Evolutionary conservation across 2,329 filamentous ascomycete genomes (phyloP).

Genomic region (Polychaeton citri): DNA sequence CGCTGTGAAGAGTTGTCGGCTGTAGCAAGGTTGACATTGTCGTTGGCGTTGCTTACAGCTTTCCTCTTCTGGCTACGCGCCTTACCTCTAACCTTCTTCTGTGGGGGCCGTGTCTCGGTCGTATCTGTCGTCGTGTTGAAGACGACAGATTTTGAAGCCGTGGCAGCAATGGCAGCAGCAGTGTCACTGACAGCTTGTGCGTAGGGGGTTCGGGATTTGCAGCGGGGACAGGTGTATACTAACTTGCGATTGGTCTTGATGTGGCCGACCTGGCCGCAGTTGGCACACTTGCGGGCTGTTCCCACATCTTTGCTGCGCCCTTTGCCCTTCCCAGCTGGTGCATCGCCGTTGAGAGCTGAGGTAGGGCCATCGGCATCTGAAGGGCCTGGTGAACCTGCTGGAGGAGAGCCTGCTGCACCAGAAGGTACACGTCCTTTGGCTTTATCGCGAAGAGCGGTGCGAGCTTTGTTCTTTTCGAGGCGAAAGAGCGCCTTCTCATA

Average conservation of each 20-base stretch:
- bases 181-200: too few species aligned
- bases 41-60: not conserved
- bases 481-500: conserved; percentile 60
- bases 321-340: conserved; percentile 21
- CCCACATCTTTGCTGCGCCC: conserved; percentile 47
- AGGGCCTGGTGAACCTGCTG: conserved; percentile 29
- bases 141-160: not conserved
- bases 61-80: not conserved
- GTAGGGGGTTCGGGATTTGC: not conserved
- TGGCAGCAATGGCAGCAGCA: not conserved
- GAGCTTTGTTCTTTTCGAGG: conserved; percentile 81
- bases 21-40: not conserved
- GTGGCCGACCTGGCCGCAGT: conserved; percentile 90
- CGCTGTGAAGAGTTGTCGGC: too few species aligned
- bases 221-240: conserved; percentile 17
- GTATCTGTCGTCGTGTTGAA: not conserved
- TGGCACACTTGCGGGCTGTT: conserved; percentile 79
- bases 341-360: conserved; percentile 5
- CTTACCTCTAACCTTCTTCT: not conserved
- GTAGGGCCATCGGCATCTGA: conserved; percentile 32
- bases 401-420: conserved; percentile 31
- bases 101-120: too few species aligned
- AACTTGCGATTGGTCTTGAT: conserved; percentile 99
- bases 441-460: conserved; percentile 78
- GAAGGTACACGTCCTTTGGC: conserved; percentile 48